Evolutionary conservation across 352 stramenopile genomes (phyloP), one percentile per base, ranked within the genome.

Genomic region (Phytophthora pseudosyringae): DNA sequence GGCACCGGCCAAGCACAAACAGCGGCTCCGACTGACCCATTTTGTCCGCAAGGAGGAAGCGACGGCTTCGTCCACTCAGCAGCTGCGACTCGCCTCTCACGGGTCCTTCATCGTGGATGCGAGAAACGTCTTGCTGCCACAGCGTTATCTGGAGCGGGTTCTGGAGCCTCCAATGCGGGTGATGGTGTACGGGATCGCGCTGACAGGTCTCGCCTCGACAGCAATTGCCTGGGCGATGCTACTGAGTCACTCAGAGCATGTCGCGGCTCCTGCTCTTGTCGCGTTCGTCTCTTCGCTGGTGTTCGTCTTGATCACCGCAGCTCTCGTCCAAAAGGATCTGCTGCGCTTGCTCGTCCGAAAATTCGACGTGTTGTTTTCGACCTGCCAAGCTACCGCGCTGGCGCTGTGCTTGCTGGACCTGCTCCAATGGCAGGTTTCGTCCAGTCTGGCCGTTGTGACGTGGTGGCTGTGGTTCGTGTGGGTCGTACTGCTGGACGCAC

Each of bases 381-480:
- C 48, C 4, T 40, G 33, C 13, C 66, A 74, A 53, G 51, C 43
- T 15, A 64, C 58, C 0, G 16, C 13, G 0, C 35, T 73, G 26
- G 52, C 53, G 3, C 11, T 77, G 3, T 76, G 76, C 11, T 36
- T 86, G 11, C 55, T 69, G 9, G 76, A 76, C 48, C 33, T 81
- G 29, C 53, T 73, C 11, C 31, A 50, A 4, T 89, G 78, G 78
- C 58, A 81, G 15, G 12, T 56, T 15, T 52, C 69, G 12, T 75
- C 35, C 3, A 63, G 56, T 49, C 35, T 86, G 39, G 70, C 69
- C 11, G 39, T 88, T 31, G 10, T 77, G 5, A 52, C 76, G 7
- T 88, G 78, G 76, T 63, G 55, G 61, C 12, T 83, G 15, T 88
- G 80, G 78, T 83, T 83, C 33, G 64, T 80, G 39, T 87, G 66